Evolutionary conservation across 371 early-diverging fungal genomes (phyloP).

Genomic region (Basidiobolus meristosporus): DNA sequence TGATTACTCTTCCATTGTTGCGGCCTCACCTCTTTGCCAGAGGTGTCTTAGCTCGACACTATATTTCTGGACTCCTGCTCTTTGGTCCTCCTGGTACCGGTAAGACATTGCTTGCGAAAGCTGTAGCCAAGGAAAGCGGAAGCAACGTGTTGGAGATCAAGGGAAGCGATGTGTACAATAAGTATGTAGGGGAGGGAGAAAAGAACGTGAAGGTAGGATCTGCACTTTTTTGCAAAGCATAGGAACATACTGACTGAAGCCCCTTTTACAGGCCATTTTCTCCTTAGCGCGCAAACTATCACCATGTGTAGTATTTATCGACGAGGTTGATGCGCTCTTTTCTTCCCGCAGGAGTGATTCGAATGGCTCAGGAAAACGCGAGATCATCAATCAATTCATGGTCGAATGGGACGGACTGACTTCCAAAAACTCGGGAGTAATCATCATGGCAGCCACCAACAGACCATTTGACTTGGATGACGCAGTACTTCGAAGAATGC

Average conservation of each 20-base stretch:
- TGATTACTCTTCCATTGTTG: conserved; percentile 65
- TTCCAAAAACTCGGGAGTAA: conserved; percentile 53
- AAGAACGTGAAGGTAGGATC: too few relatives aligned
- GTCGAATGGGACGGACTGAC: conserved; percentile 90
- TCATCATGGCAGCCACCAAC: conserved; percentile 93
- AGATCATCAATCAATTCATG: conserved; percentile 93
- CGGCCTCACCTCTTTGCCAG: conserved; percentile 57
- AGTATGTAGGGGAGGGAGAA: conserved; percentile 94
- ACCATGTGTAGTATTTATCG: conserved; percentile 95
- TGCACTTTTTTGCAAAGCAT: too few relatives aligned
- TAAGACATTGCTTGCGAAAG: conserved; percentile 85
- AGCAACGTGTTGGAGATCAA: conserved; percentile 81
- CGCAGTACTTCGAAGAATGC: conserved; percentile 91
- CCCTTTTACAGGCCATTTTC: conserved; percentile 81
- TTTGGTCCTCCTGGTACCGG: conserved; percentile 98
- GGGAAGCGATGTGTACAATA: conserved; percentile 89
- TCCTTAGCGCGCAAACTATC: conserved; percentile 57
- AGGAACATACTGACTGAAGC: too few relatives aligned
- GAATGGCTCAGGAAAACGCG: conserved; percentile 27
- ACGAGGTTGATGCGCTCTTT: conserved; percentile 96
- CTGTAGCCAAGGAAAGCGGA: conserved; percentile 67
- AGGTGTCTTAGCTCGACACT: conserved; percentile 77
- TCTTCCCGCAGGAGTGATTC: conserved; percentile 53
- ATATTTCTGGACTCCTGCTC: conserved; percentile 76
- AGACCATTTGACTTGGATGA: conserved; percentile 97